Base-by-base conservation (phyloP, 495 filamentous ascomycete genomes). In the Terfezia claveryi region DNA sequence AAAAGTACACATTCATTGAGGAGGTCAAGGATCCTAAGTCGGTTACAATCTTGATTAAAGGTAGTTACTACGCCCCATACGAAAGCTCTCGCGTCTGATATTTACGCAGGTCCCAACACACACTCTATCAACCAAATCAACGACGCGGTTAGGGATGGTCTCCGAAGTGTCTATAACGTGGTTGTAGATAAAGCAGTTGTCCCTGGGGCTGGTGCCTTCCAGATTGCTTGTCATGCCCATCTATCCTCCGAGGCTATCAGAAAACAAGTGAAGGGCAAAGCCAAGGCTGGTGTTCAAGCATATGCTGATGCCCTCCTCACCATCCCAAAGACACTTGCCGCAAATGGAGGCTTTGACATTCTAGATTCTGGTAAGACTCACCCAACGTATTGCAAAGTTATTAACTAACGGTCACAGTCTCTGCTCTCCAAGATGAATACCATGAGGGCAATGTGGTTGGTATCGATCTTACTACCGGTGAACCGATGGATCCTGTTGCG, bases 1-100 rank as follows among this genome's bases (percentile, higher is more conserved):
- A 98, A 72, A 98, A 98, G 72, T 98, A 85, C 71, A 98, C 91
- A 14, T 98, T 98, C 61, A 77, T 98, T 58, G 92, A 96, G 69
- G 92, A 98, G 56, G 91, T 98, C 60, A 96, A 94, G 75, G 85
- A 96, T 52, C 85, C 91, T 52, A 98, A 96, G 73, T 95, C 92
- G 6, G 92, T 96, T n/a, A 98, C 91, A 17, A 73, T 98, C 11
- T 75, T 98, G 55, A 95, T 98, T 73, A 98, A 98, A 73, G 91
- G 91, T 49, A 41, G 17, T 46, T 46, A 2, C 27, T 32, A 32
- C 27, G 7, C 7, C 7, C 27, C 7, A 32, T 32, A 32, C 0
- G 27, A 32, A 0, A 7, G 7, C 1, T 32, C 27, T 32, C 7
- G 7, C 27, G 27, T 32, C 27, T 32, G 27, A 32, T 7, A 32